A percentile compares a stretch with the other conserved stretches of the same genome.
phyloP scores from a whole-genome alignment of 2,329 filamentous ascomycete species.

The Fusarium nematophilum region DNA sequence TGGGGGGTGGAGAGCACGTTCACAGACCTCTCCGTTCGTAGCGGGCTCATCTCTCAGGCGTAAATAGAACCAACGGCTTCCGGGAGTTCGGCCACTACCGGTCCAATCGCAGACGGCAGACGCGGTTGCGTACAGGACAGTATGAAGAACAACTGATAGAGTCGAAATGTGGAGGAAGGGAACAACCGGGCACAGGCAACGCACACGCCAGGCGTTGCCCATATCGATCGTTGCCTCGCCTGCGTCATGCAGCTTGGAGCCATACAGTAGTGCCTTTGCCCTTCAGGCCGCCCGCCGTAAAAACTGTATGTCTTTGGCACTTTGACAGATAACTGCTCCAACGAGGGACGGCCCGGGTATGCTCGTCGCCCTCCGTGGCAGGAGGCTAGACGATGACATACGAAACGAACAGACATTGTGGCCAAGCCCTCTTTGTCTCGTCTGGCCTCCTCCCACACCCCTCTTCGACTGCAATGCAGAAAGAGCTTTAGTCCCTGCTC shows the following conservation, averaged over 20 bases:
- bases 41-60: conserved; percentile 35
- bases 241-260: not conserved
- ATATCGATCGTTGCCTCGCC: not conserved
- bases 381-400: not conserved
- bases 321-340: conserved; percentile 29
- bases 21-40: conserved; percentile 8
- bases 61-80: conserved; percentile 19
- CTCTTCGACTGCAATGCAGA: not conserved
- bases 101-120: not conserved
- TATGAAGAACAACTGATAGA: not conserved
- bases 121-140: not conserved
- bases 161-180: not conserved
- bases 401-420: not conserved
- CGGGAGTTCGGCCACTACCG: conserved; percentile 8
- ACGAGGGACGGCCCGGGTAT: conserved; percentile 31
- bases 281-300: not conserved
- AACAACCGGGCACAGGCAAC: not conserved
- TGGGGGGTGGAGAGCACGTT: conserved; percentile 16
- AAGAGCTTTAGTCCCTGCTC: not conserved
- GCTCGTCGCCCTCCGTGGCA: conserved; percentile 1
- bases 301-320: conserved; percentile 9
- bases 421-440: not conserved
- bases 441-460: not conserved
- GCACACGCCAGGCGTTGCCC: not conserved
- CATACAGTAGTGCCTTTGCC: not conserved